phyloP scores from a whole-genome alignment of 1,139 yeast genomes.

The Scheffersomyces segobiensis region DNA sequence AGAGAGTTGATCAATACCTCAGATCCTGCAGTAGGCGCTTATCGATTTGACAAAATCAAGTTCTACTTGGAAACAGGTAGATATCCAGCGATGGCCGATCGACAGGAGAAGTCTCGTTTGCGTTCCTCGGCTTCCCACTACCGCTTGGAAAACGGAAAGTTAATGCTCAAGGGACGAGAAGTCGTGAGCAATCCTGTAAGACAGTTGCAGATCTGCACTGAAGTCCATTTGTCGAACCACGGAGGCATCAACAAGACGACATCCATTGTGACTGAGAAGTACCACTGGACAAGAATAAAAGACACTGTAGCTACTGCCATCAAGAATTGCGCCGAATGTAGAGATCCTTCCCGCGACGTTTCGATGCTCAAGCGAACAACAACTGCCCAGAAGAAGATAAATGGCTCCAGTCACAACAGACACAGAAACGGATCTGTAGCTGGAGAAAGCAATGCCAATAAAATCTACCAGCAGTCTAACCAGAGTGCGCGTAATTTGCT shows the following conservation, averaged over 20 bases:
- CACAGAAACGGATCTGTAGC: constrained; percentile 14
- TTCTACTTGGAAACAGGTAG: constrained; percentile 80
- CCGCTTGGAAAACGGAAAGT: constrained; percentile 64
- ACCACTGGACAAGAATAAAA: constrained; percentile 90
- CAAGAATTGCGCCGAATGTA: constrained; percentile 73
- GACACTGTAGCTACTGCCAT: constrained; percentile 83
- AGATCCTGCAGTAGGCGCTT: constrained; percentile 55
- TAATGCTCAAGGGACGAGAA: constrained; percentile 77
- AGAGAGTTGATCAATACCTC: constrained; percentile 51
- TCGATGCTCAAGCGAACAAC: constrained; percentile 26
- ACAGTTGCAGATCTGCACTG: constrained; percentile 76
- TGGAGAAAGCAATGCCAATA: constrained; percentile 1
- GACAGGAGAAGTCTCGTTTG: constrained; percentile 82
- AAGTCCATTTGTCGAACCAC: constrained; percentile 67
- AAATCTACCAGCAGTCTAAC: constrained; percentile 6
- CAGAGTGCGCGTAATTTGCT: constrained; percentile 23
- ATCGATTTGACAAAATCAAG: constrained; percentile 75
- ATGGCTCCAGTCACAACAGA: constrained; percentile 12
- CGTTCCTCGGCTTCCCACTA: constrained; percentile 84
- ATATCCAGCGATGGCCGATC: constrained; percentile 80
- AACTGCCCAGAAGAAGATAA: constrained; percentile 19
- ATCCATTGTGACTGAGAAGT: constrained; percentile 70
- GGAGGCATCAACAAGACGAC: constrained; percentile 94
- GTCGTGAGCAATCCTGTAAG: constrained; percentile 75
- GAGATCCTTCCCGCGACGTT: constrained; percentile 41